These are phyloP conservation scores for Septoria linicola DNA, from an alignment of 2,329 filamentous ascomycete species.

Conservation along the genomic window DNA sequence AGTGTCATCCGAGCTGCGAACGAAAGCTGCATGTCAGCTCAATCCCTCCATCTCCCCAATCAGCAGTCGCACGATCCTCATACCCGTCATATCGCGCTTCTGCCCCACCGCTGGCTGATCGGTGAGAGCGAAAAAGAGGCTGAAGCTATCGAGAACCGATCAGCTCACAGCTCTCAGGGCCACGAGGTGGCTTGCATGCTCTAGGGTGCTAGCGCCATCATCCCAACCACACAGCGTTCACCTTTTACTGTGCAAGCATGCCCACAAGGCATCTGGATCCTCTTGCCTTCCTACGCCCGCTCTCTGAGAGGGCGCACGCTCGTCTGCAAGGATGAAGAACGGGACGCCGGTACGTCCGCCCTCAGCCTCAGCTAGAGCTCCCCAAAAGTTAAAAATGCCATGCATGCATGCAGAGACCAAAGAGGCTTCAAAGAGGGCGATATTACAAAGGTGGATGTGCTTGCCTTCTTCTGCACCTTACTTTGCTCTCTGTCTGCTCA, in stretches of 20 bases:
- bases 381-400: slow-evolving; percentile 10
- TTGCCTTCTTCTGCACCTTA: not conserved
- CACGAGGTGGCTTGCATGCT: slow-evolving; percentile 21
- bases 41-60: too few species aligned
- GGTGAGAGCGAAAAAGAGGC: slow-evolving; percentile 15
- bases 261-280: slow-evolving; percentile 3
- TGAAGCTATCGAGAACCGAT: slow-evolving; percentile 9
- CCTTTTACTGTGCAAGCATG: slow-evolving; percentile 8
- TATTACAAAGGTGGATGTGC: not conserved
- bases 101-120: slow-evolving; percentile 9
- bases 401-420: too few species aligned
- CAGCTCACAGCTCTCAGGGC: slow-evolving; percentile 2
- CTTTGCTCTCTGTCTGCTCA: not conserved
- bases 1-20: too few species aligned
- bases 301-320: too few species aligned
- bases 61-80: too few species aligned
- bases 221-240: slow-evolving; percentile 4
- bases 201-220: slow-evolving; percentile 9
- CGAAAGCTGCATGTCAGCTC: too few species aligned
- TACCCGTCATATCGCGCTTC: too few species aligned
- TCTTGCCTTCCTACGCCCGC: not conserved
- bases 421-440: too few species aligned
- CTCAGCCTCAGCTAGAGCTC: slow-evolving; percentile 19
- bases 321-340: not conserved
- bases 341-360: slow-evolving; percentile 5